These are phyloP conservation scores for Cutaneotrichosporon spelunceum DNA, from an alignment of 1,284 basidiomycete species.

Conservation along the genomic window DNA sequence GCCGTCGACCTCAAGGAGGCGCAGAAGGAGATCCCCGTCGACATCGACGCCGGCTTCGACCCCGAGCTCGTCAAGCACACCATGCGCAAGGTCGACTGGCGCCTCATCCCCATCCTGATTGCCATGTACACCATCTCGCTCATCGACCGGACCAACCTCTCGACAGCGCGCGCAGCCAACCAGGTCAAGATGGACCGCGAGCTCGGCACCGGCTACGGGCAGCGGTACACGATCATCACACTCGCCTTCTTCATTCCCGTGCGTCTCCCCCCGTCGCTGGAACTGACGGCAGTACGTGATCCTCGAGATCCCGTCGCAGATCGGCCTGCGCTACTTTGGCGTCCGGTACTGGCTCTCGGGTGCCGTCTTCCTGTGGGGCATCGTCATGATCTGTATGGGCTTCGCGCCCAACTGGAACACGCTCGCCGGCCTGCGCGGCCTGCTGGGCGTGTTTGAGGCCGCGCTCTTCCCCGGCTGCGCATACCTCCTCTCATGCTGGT, in stretches of 20 bases:
- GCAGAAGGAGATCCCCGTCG: not conserved
- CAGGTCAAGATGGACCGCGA: conserved; percentile 29
- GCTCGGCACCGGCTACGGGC: conserved; percentile 38
- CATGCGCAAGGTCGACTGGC: conserved; percentile 23
- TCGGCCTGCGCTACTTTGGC: conserved; percentile 29
- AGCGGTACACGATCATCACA: conserved; percentile 44
- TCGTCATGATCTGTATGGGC: conserved; percentile 49
- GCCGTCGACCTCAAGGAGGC: not conserved
- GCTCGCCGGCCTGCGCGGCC: conserved; percentile 48
- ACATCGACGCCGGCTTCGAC: conserved; percentile 16
- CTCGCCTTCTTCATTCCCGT: conserved; percentile 48
- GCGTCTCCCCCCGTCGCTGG: too few species aligned
- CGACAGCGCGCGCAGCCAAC: conserved; percentile 34
- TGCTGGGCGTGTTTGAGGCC: conserved; percentile 51
- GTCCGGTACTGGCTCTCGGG: conserved; percentile 15
- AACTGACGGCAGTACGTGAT: conserved; percentile 39
- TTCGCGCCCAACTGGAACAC: conserved; percentile 42
- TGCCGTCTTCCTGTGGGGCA: conserved; percentile 42
- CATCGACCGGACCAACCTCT: conserved; percentile 42
- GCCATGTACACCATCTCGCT: conserved; percentile 23
- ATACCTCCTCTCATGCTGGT: conserved; percentile 53
- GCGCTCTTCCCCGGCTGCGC: conserved; percentile 48
- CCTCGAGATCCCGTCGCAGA: conserved; percentile 36
- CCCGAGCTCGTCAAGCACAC: conserved; percentile 5
- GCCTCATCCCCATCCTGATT: conserved; percentile 23